These are phyloP conservation scores for Xylariaceae sp. DNA, from an alignment of 2,329 filamentous ascomycete species.

Conservation along the genomic window DNA sequence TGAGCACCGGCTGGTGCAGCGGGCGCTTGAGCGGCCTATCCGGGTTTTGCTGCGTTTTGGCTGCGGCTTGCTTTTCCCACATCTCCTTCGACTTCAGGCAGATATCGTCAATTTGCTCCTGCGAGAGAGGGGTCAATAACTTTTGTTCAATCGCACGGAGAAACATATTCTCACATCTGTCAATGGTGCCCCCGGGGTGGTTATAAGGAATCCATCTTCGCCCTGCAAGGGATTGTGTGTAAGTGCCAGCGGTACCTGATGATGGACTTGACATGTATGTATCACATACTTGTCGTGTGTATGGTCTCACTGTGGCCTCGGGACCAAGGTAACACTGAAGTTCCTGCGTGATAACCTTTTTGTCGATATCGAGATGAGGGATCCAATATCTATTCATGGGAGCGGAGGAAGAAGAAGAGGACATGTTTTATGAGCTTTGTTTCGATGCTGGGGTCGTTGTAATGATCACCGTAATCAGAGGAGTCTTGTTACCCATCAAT, in stretches of 20 bases:
- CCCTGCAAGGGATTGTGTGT: slow-evolving; percentile 39
- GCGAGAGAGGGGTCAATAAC: slow-evolving; percentile 16
- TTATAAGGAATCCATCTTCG: slow-evolving; percentile 57
- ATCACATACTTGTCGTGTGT: slow-evolving; percentile 48
- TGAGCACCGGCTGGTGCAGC: slow-evolving; percentile 50
- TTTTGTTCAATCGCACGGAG: slow-evolving; percentile 6
- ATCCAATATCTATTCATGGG: slow-evolving; percentile 57
- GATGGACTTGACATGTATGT: slow-evolving; percentile 21
- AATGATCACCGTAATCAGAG: slow-evolving; percentile 4
- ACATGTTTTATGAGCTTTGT: slow-evolving; percentile 31
- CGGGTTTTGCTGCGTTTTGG: slow-evolving; percentile 41
- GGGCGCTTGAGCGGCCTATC: slow-evolving; percentile 51
- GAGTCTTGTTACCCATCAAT: slow-evolving; percentile 8
- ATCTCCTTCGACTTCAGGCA: slow-evolving; percentile 54
- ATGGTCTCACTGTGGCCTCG: slow-evolving; percentile 52
- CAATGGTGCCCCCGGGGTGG: slow-evolving; percentile 51
- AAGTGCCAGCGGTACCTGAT: slow-evolving; percentile 20
- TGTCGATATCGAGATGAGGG: slow-evolving; percentile 54
- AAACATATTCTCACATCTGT: slow-evolving; percentile 47
- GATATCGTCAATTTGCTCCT: slow-evolving; percentile 61
- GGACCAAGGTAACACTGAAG: slow-evolving; percentile 55
- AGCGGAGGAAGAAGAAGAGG: slow-evolving; percentile 31
- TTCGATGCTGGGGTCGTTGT: not conserved
- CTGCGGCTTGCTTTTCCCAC: slow-evolving; percentile 53
- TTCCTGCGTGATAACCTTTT: slow-evolving; percentile 54